A percentile compares a stretch with the other conserved stretches of the same genome.
These are phyloP conservation scores for Fusarium abutilonis DNA, from an alignment of 2,329 filamentous ascomycete genomes.

Conservation along the genomic window DNA sequence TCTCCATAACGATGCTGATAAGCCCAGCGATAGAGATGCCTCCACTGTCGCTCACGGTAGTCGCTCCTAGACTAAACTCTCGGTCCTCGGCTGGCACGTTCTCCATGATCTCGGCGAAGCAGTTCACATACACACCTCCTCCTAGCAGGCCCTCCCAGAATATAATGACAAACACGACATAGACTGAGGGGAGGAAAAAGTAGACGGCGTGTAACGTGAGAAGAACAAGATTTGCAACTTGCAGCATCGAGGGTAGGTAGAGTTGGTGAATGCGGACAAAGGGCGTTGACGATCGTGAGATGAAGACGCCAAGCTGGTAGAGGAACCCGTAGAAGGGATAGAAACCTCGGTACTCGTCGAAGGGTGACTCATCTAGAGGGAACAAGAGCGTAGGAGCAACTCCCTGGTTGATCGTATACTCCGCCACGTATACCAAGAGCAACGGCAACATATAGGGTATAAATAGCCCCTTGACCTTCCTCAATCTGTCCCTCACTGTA, in stretches of 20 bases:
- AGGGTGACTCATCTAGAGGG: slow-evolving; percentile 78
- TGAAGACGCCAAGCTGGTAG: slow-evolving; percentile 94
- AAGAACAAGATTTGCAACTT: slow-evolving; percentile 78
- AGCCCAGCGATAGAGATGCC: slow-evolving; percentile 92
- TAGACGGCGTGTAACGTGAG: slow-evolving; percentile 81
- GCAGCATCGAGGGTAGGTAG: slow-evolving; percentile 84
- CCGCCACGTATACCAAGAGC: slow-evolving; percentile 90
- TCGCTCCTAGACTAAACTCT: slow-evolving; percentile 90
- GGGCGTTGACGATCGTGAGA: slow-evolving; percentile 89
- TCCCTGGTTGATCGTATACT: slow-evolving; percentile 98
- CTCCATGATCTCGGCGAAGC: slow-evolving; percentile 93
- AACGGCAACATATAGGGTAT: slow-evolving; percentile 88
- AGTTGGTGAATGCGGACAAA: slow-evolving; percentile 84
- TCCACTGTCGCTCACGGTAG: slow-evolving; percentile 89
- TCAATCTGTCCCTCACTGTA: slow-evolving; percentile 63
- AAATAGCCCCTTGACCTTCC: slow-evolving; percentile 75
- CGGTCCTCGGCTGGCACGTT: slow-evolving; percentile 78
- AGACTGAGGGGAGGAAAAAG: slow-evolving; percentile 85
- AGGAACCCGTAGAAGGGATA: slow-evolving; percentile 96
- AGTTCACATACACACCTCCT: slow-evolving; percentile 93
- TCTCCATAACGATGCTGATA: slow-evolving; percentile 83
- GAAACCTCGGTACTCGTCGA: slow-evolving; percentile 83
- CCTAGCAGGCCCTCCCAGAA: slow-evolving; percentile 96
- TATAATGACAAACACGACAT: slow-evolving; percentile 82
- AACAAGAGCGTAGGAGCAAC: slow-evolving; percentile 91